Base-by-base conservation (phyloP, 108 stramenopile genomes). In the Pseudonitzschia delicatissima region DNA sequence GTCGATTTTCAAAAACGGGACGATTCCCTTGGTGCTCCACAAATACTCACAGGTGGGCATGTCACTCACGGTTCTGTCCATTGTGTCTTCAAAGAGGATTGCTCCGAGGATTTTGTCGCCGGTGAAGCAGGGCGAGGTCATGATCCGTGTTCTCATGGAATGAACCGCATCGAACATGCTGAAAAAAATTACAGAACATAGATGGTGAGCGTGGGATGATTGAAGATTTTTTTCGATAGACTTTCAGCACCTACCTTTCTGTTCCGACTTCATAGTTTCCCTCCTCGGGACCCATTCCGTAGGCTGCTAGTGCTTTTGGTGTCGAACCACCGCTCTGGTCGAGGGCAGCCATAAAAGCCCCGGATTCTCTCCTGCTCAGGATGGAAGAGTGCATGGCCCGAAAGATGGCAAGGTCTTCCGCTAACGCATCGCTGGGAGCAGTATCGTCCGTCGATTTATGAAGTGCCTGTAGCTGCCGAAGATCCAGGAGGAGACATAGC, bases 21-120 rank as follows among this genome's bases (percentile, higher is more conserved):
- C 75, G 44, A 87, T 66, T 21, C 68, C 57, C 72, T 89, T 89
- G 61, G 69, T 53, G 51, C 81, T 67, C 91, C 91, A 92, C 53
- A 92, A 72, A 69, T 77, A 92, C 33, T 82, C 59, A 5, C 79
- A 78, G 26, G 83, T 83, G 1, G 83, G 79, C 17, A 68, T 21
- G 45, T 81, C 88, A 20, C 83, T 67, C 31, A 92, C 64, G 12
- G 64, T 58, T 6, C 91, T 84, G 34, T 89, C 76, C 80, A 88
- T 82, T 20, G 91, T 92, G 39, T 92, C 82, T 44, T 92, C 88
- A 66, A 92, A 92, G 25, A 92, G 71, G 45, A 92, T 92, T 21
- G 87, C 86, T 1, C 85, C 87, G 4, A 90, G 53, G 2, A 86
- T 74, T 2, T 72, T 69, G 42, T 89, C 83, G n/a, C 86, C 87